Base-by-base conservation (phyloP, 2,329 filamentous ascomycete species). In the Trichophyton mentagrophytes region DNA sequence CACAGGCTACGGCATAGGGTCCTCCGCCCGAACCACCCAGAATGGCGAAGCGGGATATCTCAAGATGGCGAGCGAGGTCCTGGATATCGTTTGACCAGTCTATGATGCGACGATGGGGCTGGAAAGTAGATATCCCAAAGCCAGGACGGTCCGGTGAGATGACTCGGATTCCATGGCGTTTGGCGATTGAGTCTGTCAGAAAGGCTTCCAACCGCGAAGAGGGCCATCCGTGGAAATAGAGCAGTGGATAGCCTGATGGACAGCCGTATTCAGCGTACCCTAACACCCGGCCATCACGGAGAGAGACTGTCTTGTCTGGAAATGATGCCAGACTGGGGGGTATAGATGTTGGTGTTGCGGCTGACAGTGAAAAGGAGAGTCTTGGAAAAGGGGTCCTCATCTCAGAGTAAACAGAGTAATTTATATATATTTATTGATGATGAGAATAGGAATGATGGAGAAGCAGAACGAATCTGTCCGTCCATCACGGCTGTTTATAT, bases 1-100 rank as follows among this genome's bases (percentile, higher is more conserved):
- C 72, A 64, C 78, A 81, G 22, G 78, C 78, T 9, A 80, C 66
- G 1, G 73, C 73, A 64, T 77, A 80, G 0, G 78, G 76, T 1
- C 76, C 75, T 20, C 79, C 79, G 6, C 78, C 78, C 0, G 75
- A 78, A 3, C 73, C 67, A 1, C 77, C 78, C 4, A 80, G 63
- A 22, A 80, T 68, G 15, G 72, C 71, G 66, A 77, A 81, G 3
- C 69, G 64, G 3, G 68, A 60, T 15, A 80, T 62, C 3, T 72
- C 67, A 8, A 80, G 70, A 61, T 77, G 70, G 1, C 72, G 64
- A 4, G 73, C 71, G 5, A 81, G 70, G 0, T 67, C 67, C 15
- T 73, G 63, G 2, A 80, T 65, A 60, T 81, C 78, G 13, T 69
- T 61, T 2, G 77, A 72, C 69, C 72, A 76, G 65, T 77, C 73